Conservation (phyloP, 202 grass and related monocot genomes). For the Panicum virgatum region DNA sequence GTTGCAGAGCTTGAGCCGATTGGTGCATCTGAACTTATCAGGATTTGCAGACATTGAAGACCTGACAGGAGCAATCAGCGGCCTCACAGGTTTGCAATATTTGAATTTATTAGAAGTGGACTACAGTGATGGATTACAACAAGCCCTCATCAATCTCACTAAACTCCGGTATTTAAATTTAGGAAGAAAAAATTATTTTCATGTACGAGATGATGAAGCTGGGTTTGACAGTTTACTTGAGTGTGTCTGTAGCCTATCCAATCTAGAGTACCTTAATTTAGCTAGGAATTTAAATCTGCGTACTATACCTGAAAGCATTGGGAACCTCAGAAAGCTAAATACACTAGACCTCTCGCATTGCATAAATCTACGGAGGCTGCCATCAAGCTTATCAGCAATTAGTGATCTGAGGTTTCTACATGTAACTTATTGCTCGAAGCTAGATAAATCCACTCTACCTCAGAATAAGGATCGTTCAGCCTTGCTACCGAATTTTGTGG, state of each 20-base stretch:
- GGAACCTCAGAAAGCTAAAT: not conserved
- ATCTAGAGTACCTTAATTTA: not conserved
- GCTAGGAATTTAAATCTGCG: rapidly evolving
- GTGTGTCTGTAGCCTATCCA: not conserved
- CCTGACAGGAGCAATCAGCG: not conserved
- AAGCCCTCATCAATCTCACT: not conserved
- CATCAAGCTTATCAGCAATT: not conserved
- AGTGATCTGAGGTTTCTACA: not conserved
- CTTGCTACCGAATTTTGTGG: not conserved
- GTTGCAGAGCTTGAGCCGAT: not conserved
- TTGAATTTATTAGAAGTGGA: not conserved
- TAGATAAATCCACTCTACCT: not conserved
- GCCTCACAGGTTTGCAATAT: not conserved
- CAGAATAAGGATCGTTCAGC: not conserved
- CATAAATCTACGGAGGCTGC: rapidly evolving
- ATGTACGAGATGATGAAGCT: too few species aligned
- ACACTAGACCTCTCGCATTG: not conserved
- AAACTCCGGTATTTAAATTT: slow-evolving; percentile 10
- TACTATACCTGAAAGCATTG: not conserved
- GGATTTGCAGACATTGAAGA: not conserved
- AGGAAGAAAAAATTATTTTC: too few species aligned
- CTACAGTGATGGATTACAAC: not conserved
- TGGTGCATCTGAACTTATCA: not conserved
- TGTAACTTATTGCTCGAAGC: rapidly evolving
- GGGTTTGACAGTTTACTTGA: not conserved